These are phyloP conservation scores for Wickerhamiella occidentalis DNA, from an alignment of 805 yeast genomes.

Conservation along the genomic window DNA sequence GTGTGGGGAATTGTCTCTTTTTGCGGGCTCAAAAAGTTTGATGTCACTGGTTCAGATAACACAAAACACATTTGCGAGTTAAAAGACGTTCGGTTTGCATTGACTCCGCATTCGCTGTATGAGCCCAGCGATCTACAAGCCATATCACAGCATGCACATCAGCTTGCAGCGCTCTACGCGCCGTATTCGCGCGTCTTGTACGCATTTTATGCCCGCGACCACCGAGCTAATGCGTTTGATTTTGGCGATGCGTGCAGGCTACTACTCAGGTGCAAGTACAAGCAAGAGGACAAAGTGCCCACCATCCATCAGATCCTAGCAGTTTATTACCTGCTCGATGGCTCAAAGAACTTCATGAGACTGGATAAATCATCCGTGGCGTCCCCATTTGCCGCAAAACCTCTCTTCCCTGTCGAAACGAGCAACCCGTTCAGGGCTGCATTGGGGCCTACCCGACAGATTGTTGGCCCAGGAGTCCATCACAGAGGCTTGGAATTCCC, in stretches of 20 bases:
- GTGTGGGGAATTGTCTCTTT: conserved; percentile 19
- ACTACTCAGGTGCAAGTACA: not conserved
- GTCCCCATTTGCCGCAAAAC: not conserved
- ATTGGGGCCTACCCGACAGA: not conserved
- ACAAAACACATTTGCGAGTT: conserved; percentile 1
- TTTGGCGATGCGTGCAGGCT: not conserved
- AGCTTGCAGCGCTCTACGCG: not conserved
- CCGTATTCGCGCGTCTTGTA: not conserved
- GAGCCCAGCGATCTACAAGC: not conserved
- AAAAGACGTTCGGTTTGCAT: conserved; percentile 13
- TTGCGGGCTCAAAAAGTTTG: conserved; percentile 15
- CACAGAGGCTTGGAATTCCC: not conserved
- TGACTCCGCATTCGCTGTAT: not conserved
- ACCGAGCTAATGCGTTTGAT: conserved; percentile 4
- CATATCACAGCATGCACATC: not conserved
- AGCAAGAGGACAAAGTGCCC: not conserved
- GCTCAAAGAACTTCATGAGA: not conserved
- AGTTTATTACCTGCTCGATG: not conserved
- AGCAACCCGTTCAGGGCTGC: not conserved
- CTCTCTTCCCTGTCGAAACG: not conserved
- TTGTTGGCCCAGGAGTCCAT: not conserved
- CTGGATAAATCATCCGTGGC: not conserved
- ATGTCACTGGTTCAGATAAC: conserved; percentile 13
- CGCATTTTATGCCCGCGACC: not conserved
- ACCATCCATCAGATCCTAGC: conserved; percentile 2